These are phyloP conservation scores for Aspergillus leporis DNA, from an alignment of 495 filamentous ascomycete genomes.

Conservation along the genomic window DNA sequence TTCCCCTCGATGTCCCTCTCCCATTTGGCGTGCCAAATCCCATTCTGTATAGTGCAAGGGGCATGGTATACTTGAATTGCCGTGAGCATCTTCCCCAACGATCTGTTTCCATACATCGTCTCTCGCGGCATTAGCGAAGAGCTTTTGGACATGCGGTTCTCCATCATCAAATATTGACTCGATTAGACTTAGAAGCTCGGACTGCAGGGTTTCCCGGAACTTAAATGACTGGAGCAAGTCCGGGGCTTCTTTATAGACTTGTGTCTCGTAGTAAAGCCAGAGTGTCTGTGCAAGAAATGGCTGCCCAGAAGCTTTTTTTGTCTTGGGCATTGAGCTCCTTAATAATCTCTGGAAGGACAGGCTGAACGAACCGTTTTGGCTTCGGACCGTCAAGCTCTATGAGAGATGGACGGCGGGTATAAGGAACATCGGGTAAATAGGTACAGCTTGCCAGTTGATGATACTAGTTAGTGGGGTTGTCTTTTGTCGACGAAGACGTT, in stretches of 20 bases:
- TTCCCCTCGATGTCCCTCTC: constrained; percentile 12
- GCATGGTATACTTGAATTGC: background rate
- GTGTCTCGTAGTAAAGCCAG: constrained; percentile 13
- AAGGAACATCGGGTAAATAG: constrained; percentile 17
- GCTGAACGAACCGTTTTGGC: constrained; percentile 7
- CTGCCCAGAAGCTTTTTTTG: constrained; percentile 6
- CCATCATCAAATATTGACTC: constrained; percentile 17
- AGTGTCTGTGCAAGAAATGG: constrained; percentile 10
- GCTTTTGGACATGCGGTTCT: constrained; percentile 13
- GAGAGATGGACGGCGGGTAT: constrained; percentile 14
- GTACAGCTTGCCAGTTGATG: constrained; percentile 22
- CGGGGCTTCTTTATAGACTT: constrained; percentile 8
- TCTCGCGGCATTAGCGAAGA: background rate
- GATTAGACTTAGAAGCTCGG: background rate
- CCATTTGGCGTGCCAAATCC: constrained; percentile 13
- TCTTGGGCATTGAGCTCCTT: constrained; percentile 5
- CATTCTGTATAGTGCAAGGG: constrained; percentile 3
- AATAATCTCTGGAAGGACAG: constrained; percentile 5
- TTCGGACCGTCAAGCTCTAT: constrained; percentile 17
- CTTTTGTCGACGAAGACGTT: constrained; percentile 20
- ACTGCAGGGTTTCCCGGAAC: constrained; percentile 9
- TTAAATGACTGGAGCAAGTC: constrained; percentile 7
- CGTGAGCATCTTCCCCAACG: constrained; percentile 9
- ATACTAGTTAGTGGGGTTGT: constrained; percentile 10
- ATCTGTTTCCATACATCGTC: constrained; percentile 5